Evolutionary conservation across 805 yeast species (phyloP), one percentile per base, ranked within the genome.

Genomic region (Sugiyamaella floridensis): DNA sequence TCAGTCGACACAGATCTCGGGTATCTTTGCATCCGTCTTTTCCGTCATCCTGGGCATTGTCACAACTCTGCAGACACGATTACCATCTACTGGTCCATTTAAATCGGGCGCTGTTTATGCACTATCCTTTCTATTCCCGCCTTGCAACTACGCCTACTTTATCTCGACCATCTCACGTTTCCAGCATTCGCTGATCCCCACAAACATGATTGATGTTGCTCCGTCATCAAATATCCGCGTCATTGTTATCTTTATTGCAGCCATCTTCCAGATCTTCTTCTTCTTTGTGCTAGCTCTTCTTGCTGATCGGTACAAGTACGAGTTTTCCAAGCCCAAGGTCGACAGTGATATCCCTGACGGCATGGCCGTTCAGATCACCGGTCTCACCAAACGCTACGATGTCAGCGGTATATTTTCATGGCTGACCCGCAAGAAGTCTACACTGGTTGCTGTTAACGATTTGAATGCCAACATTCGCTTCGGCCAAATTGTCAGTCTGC

Each of bases 141-240:
- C 70, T 9, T 61, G 65, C 63, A 68, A 63, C 55, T 68, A 68
- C 54, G 59, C 64, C 11, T 68, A 58, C 54, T 67, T 63, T 55
- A 55, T 67, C 47, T 63, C 66, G 47, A 60, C 67, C 12, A 56
- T 63, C 12, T 61, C 69, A 10, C 50, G 67, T 11, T 66, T 59
- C 54, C 69, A 68, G 52, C 59, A 60, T 15, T 59, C 45, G 14
- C 53, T 51, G 12, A 34, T 53, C 41, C 58, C 64, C 1, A 50
- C 62, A 15, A 58, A 60, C 41, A 55, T 68, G 52, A 51, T 60
- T 4, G 48, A 56, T n/a, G 49, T 43, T 8, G 65, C 70, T 14
- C 69, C 71, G 4, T 58, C 58, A 28, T 60, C 66, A 5, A 55
- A 57, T 34, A 51, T 58, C 22, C 45, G 51, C 18, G 45, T 54